Evolutionary conservation across 2,329 filamentous ascomycete genomes (phyloP).

Genomic region (Penicillium brevicompactum): DNA sequence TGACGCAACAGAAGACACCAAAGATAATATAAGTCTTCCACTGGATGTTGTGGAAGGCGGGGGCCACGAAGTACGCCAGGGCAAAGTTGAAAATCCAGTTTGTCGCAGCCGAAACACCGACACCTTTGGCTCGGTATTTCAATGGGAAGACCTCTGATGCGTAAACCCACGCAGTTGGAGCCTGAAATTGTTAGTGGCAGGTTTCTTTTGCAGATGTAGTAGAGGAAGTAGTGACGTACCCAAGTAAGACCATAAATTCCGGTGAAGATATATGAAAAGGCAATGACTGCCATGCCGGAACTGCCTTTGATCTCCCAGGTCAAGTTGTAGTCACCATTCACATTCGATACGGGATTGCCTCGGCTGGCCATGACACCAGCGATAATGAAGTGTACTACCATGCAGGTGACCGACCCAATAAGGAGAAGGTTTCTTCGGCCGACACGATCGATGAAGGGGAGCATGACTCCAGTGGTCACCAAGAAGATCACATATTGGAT

Average conservation of each 20-base stretch:
- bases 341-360: slow-evolving; percentile 48
- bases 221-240: slow-evolving; percentile 39
- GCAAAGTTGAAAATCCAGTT: slow-evolving; percentile 67
- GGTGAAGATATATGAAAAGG: slow-evolving; percentile 61
- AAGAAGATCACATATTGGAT: slow-evolving; percentile 62
- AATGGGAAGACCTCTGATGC: slow-evolving; percentile 66
- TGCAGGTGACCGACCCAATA: slow-evolving; percentile 49
- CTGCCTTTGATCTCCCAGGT: slow-evolving; percentile 52
- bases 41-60: slow-evolving; percentile 60
- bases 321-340: slow-evolving; percentile 51
- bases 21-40: slow-evolving; percentile 75
- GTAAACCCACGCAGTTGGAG: slow-evolving; percentile 61
- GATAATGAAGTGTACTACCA: slow-evolving; percentile 55
- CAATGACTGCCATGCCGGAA: slow-evolving; percentile 61
- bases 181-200: slow-evolving; percentile 35
- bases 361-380: slow-evolving; percentile 55
- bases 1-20: slow-evolving; percentile 69
- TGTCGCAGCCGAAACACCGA: slow-evolving; percentile 60
- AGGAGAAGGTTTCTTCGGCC: slow-evolving; percentile 54
- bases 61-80: slow-evolving; percentile 58
- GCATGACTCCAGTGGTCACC: slow-evolving; percentile 53
- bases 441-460: slow-evolving; percentile 54
- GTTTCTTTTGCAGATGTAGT: neutral
- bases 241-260: slow-evolving; percentile 39
- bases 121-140: slow-evolving; percentile 66